These are phyloP conservation scores for Citrus unshiu DNA, from an alignment of 345 rosid species.

Conservation along the genomic window DNA sequence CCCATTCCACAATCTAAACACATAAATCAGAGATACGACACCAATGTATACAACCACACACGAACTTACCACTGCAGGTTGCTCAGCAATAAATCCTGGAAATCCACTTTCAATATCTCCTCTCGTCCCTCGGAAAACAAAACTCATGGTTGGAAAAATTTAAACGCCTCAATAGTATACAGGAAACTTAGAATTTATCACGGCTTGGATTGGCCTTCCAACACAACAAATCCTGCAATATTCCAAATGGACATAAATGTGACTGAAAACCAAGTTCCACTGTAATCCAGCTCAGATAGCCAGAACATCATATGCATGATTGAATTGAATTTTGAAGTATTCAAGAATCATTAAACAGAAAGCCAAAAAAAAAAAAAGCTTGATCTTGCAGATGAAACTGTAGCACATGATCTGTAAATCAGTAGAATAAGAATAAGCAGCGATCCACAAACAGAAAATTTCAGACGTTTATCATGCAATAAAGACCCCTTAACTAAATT, in stretches of 20 bases:
- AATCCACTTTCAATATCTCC: slow-evolving; percentile 62
- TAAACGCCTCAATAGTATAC: background rate
- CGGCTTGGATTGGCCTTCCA: background rate
- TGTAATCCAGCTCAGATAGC: background rate
- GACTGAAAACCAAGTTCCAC: background rate
- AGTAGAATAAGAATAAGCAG: background rate
- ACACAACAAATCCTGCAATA: slow-evolving; percentile 19
- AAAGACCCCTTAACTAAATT: background rate
- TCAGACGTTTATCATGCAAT: background rate
- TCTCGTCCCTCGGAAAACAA: slow-evolving; percentile 55
- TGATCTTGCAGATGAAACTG: background rate
- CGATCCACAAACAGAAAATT: background rate
- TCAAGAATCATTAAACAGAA: background rate
- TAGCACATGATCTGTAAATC: background rate
- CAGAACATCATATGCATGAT: background rate
- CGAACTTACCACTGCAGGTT: slow-evolving; percentile 49
- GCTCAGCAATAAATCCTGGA: slow-evolving; percentile 46
- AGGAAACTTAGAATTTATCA: background rate
- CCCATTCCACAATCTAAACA: background rate
- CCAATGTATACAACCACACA: background rate
- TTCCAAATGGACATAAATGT: background rate
- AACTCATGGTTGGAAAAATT: slow-evolving; percentile 42
- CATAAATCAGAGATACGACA: background rate
- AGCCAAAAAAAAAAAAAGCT: background rate
- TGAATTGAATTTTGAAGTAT: background rate